Base-by-base conservation (phyloP, 1,284 basidiomycete species). In the Filobasidium uniguttulatum region DNA sequence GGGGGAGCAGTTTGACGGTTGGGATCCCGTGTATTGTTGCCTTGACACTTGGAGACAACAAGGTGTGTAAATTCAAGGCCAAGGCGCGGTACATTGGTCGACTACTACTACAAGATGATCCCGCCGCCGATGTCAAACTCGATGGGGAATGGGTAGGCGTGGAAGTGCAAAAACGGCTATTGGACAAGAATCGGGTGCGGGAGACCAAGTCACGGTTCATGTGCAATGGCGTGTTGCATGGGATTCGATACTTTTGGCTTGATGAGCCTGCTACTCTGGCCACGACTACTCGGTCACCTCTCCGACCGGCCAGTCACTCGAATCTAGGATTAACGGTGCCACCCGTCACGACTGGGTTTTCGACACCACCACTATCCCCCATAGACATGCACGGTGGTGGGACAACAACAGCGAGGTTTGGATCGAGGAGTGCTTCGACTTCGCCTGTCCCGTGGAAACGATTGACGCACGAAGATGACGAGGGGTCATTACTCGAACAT, bases 1-100 rank as follows among this genome's bases (percentile, higher is more conserved):
- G 15, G 15, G 87, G 88, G 0, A 79, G 83, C 1, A 81, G 78
- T 5, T 76, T 94, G 33, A 80, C 85, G 36, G 79, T 91, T 19
- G 88, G 89, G 6, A 91, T 93, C 43, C 86, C 87, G 0, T 93
- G 88, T 69, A 87, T 93, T 61, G 85, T 91, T 50, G 80, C 82
- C 0, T 81, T 81, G 30, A 38, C 48, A 20, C 30, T 23, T 19
- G 33, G 38, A 3, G 7, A 19, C 8, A 0, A 41, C 25, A 19
- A 83, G 83, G 59, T 76, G 83, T 26, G 81, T 81, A 52, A 77
- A 85, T 10, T 90, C 36, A 40, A 30, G 25, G 26, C 25, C 26
- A 40, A 34, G 35, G 28, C 36, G 25, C 26, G 35, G 9, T 25
- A 25, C 5, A 29, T 41, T 23, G 40, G 37, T 9, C 37, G 46